Evolutionary conservation across 495 filamentous ascomycete genomes (phyloP), one percentile per base, ranked within the genome.

Genomic region (Amphirosellinia nigrospora): DNA sequence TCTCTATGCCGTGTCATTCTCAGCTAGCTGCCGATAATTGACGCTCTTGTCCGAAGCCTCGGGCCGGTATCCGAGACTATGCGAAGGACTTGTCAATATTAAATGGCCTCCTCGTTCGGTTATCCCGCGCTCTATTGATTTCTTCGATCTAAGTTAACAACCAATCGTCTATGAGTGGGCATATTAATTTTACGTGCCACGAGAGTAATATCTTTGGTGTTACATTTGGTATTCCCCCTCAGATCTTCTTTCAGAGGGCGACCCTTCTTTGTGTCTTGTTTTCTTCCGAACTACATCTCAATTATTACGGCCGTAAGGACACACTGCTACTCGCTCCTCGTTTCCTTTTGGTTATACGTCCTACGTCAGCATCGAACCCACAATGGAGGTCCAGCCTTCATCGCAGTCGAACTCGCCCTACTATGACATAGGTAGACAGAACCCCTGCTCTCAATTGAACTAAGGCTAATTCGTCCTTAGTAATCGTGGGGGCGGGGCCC

Each of bases 401-500:
- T 45, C 73, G 26, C 63, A 43, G 26, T 38, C 70, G 38, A 26
- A 43, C 28, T 61, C 60, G 11, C 30, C 64, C 9, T 60, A 73
- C 39, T 78, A 79, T 75, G 77, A 79, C 58, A 78, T 79, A 46
- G 77, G 77, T 77, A 50, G 66, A 71, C 26, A 34, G 39, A 52
- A 1, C 43, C 6, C 43, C 30, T 23, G 26, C 50, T 8, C 34
- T 23, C 21, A 56, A 59, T 28, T n/a, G 6, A 6, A n/a, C 8
- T 30, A 48, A 36, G 1, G 52, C 72, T 78, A 36, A 78, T 41
- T 4, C 41, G 3, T 43, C 1, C 1, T 30, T 55, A 86, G 93
- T 96, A 74, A 94, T 97, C 74, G 84, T 97, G 67, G 94, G 94
- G 69, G 94, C 94, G 59, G 93, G 94, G 39, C 93, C 94, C n/a